A percentile compares a stretch with the other conserved stretches of the same genome.
These are phyloP conservation scores for Prototheca cutis DNA, from an alignment of 163 green algal genomes.

Conservation along the genomic window DNA sequence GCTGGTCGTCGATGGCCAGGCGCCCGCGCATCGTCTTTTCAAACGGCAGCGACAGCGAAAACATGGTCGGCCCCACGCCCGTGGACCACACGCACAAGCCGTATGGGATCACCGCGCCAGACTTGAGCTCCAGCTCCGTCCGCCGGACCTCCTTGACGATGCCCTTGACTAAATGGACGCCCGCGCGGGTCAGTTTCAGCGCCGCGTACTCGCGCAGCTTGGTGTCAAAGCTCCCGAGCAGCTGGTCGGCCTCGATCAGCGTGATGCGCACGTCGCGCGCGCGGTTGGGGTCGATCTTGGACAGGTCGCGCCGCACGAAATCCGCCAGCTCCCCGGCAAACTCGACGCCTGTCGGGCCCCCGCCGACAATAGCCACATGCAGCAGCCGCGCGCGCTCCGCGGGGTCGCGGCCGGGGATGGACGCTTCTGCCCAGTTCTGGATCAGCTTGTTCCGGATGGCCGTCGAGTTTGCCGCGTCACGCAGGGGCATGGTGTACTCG, in stretches of 20 bases:
- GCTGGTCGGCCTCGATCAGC: slow-evolving; percentile 67
- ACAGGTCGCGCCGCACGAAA: slow-evolving; percentile 71
- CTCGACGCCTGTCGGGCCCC: slow-evolving; percentile 85
- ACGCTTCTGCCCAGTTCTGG: slow-evolving; percentile 57
- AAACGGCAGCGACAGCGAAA: slow-evolving; percentile 68
- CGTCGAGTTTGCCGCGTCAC: slow-evolving; percentile 59
- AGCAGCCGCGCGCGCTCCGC: slow-evolving; percentile 58
- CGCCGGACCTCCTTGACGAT: slow-evolving; percentile 54
- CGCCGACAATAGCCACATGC: slow-evolving; percentile 80
- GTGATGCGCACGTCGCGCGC: slow-evolving; percentile 60
- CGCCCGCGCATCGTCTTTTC: slow-evolving; percentile 57
- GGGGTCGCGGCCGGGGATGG: slow-evolving; percentile 39
- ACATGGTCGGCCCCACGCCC: slow-evolving; percentile 61
- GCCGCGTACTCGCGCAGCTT: slow-evolving; percentile 72
- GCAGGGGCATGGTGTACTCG: slow-evolving; percentile 72
- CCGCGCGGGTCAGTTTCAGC: slow-evolving; percentile 51
- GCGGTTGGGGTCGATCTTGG: slow-evolving; percentile 49
- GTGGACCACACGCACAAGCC: slow-evolving; percentile 83
- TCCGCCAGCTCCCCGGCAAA: slow-evolving; percentile 70
- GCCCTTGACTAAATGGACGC: slow-evolving; percentile 58
- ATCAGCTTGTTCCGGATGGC: slow-evolving; percentile 58
- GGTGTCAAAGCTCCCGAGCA: slow-evolving; percentile 75
- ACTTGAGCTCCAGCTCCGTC: slow-evolving; percentile 26
- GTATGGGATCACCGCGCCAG: slow-evolving; percentile 56
- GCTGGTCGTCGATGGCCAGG: slow-evolving; percentile 53